Conservation (phyloP, 2,329 filamentous ascomycete species). For the Alternaria triticina region DNA sequence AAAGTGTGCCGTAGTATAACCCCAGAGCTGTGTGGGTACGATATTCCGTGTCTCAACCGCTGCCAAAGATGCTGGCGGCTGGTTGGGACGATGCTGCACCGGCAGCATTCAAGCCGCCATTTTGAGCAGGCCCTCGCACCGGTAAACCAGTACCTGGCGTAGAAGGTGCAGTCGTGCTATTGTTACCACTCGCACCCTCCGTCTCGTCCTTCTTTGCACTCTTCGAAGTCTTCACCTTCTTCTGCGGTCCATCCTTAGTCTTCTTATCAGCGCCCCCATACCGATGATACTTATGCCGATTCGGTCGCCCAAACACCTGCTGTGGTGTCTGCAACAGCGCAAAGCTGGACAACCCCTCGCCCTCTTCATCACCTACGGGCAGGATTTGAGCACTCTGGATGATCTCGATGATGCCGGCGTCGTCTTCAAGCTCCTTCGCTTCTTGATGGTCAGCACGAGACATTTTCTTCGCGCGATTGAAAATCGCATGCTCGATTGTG, state of each 20-base stretch:
- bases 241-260: conserved; percentile 20
- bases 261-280: conserved; percentile 27
- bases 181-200: not conserved
- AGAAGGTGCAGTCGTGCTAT: not conserved
- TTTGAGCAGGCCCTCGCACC: not conserved
- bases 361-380: conserved; percentile 46
- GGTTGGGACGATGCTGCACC: not conserved
- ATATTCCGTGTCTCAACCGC: not conserved
- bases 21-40: not conserved
- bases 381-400: conserved; percentile 63
- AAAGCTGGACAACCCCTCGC: conserved; percentile 44
- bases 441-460: conserved; percentile 64
- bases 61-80: conserved; percentile 8
- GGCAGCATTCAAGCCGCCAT: not conserved
- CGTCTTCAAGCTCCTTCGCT: conserved; percentile 65
- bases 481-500: conserved; percentile 85
- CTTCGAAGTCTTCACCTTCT: conserved; percentile 22
- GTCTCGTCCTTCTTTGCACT: not conserved
- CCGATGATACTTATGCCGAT: conserved; percentile 38
- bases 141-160: not conserved
- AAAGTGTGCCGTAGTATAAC: not conserved
- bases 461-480: conserved; percentile 76
- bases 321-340: conserved; percentile 51
- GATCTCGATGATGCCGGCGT: conserved; percentile 63
- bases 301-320: conserved; percentile 53